phyloP scores from a whole-genome alignment of 2,329 filamentous ascomycete species.

The Metarhizium album region DNA sequence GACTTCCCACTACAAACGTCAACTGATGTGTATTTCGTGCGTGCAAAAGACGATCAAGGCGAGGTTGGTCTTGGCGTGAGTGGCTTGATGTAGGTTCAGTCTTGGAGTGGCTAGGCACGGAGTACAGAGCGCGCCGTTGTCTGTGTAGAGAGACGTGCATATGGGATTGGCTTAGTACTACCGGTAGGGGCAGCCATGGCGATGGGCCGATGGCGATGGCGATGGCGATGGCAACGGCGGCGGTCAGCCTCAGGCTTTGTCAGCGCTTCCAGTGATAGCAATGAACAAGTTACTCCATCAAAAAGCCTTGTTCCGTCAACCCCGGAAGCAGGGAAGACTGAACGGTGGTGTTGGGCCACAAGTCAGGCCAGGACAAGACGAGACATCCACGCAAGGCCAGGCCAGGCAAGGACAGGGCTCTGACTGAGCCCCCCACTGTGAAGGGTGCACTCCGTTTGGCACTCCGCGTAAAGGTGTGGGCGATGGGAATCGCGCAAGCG shows the following conservation, averaged over 20 bases:
- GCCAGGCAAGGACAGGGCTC: not conserved
- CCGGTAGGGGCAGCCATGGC: not conserved
- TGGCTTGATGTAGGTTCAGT: not conserved
- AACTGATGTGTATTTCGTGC: not conserved
- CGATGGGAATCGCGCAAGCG: not conserved
- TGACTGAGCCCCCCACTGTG: not conserved
- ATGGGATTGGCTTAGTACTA: too few relatives aligned
- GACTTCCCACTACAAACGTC: too few relatives aligned
- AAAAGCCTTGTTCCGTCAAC: not conserved
- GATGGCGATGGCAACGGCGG: too few relatives aligned
- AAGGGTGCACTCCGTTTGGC: not conserved
- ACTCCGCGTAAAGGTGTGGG: not conserved
- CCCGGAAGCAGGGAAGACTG: not conserved
- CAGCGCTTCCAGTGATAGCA: not conserved
- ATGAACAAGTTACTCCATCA: not conserved
- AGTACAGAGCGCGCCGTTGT: too few relatives aligned
- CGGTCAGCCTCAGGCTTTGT: not conserved
- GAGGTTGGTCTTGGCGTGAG: not conserved
- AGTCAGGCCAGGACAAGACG: not conserved
- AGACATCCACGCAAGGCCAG: not conserved
- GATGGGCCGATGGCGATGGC: not conserved
- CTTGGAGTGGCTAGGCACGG: too few relatives aligned
- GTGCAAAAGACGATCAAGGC: not conserved
- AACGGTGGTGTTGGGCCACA: not conserved
- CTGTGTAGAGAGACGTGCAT: not conserved